phyloP scores from a whole-genome alignment of 2,329 filamentous ascomycete genomes.

The Penicillium capsulatum region DNA sequence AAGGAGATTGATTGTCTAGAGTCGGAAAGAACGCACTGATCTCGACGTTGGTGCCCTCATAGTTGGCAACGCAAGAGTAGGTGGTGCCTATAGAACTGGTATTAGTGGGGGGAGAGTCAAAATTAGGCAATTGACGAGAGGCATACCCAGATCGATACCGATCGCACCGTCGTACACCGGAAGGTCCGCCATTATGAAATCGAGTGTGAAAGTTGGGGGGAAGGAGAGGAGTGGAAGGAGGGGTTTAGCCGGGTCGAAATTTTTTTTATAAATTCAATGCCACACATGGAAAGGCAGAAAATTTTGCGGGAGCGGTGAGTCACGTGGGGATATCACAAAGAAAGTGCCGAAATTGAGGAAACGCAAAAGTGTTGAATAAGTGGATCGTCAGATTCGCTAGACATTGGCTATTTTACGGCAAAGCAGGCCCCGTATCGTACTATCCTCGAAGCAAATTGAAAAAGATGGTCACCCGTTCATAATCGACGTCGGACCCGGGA shows the following conservation, averaged over 20 bases:
- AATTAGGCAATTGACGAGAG: constrained; percentile 6
- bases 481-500: constrained; percentile 61
- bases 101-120: constrained; percentile 17
- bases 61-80: constrained; percentile 99
- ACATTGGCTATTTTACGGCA: no score
- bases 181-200: constrained; percentile 26
- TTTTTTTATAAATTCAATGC: constrained; percentile 27
- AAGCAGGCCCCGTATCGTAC: constrained; percentile 21
- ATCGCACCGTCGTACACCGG: constrained; percentile 95
- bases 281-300: constrained; percentile 24
- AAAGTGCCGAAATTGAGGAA: no score
- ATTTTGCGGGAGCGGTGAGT: constrained; percentile 24
- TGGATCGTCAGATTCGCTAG: no score
- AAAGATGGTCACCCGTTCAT: constrained; percentile 71
- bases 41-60: constrained; percentile 99
- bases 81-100: constrained; percentile 69
- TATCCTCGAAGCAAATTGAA: constrained; percentile 60
- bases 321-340: constrained; percentile 15
- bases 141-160: constrained; percentile 98
- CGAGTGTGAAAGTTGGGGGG: constrained; percentile 18
- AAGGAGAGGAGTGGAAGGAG: constrained; percentile 22
- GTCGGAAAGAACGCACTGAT: constrained; percentile 64
- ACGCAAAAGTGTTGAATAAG: no score
- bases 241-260: constrained; percentile 22
- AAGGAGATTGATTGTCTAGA: not conserved